These are phyloP conservation scores for Cupressus sempervirens DNA, from an alignment of 75 land plant genomes.

Conservation along the genomic window DNA sequence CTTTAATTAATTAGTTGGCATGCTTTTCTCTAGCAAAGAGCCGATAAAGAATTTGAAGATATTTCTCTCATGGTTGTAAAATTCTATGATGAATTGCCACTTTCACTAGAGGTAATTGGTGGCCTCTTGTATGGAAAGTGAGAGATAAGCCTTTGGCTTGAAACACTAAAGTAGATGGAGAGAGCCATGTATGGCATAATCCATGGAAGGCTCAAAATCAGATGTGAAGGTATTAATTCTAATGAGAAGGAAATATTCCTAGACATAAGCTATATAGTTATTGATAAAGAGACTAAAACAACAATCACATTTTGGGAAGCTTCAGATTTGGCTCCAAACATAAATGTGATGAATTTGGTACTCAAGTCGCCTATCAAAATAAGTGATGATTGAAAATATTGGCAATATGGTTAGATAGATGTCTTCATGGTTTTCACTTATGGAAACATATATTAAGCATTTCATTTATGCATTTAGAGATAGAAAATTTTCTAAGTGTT, in stretches of 20 bases:
- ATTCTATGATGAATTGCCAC: slow-evolving; percentile 7
- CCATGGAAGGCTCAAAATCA: slow-evolving; percentile 15
- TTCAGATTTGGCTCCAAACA: slow-evolving; percentile 2
- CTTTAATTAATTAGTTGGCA: slow-evolving; percentile 16
- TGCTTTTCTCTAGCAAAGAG: slow-evolving; percentile 1
- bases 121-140: slow-evolving; percentile 9
- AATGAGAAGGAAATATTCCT: slow-evolving; percentile 18
- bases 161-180: background rate
- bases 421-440: no score
- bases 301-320: slow-evolving; percentile 10
- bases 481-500: no score
- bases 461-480: no score
- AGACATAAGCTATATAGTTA: slow-evolving; percentile 14
- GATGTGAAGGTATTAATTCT: slow-evolving; percentile 15
- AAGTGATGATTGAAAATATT: slow-evolving; percentile 9
- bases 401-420: no score
- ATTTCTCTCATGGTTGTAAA: slow-evolving; percentile 14
- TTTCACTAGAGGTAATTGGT: slow-evolving; percentile 18
- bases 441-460: no score
- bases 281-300: background rate
- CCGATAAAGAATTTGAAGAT: background rate
- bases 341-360: slow-evolving; percentile 9
- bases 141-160: background rate
- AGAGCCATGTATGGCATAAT: background rate
- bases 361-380: slow-evolving; percentile 17